phyloP scores from a whole-genome alignment of 768 basidiomycete genomes.

The Cyathus striatus region DNA sequence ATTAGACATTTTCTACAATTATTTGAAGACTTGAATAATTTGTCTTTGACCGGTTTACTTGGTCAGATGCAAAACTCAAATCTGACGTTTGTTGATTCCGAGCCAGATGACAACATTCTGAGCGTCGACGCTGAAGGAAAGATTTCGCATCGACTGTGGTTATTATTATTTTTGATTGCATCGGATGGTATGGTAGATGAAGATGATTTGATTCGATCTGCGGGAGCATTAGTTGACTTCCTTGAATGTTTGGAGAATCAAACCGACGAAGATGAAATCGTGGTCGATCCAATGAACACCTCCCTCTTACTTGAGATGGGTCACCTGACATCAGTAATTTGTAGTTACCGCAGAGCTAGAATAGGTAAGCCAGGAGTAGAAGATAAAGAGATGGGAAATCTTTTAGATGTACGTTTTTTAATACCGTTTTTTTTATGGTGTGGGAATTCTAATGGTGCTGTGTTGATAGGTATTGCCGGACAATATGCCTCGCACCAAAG shows the following conservation, averaged over 20 bases:
- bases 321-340: conserved; percentile 21
- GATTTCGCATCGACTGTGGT: conserved; percentile 47
- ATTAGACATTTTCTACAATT: neutral
- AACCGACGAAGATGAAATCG: conserved; percentile 2
- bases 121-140: conserved; percentile 46
- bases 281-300: neutral
- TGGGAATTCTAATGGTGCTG: conserved; percentile 4
- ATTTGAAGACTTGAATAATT: neutral
- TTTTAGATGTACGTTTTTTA: conserved; percentile 28
- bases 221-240: neutral
- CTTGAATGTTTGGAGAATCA: conserved; percentile 6
- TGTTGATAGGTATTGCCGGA: conserved; percentile 29
- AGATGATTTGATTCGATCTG: neutral
- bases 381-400: conserved; percentile 23
- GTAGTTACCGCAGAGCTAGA: conserved; percentile 20
- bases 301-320: conserved; percentile 7
- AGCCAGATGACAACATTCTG: conserved; percentile 11
- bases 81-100: conserved; percentile 2
- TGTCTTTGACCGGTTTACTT: neutral
- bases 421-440: no score
- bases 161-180: conserved; percentile 14
- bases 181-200: neutral
- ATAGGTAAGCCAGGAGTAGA: conserved; percentile 19
- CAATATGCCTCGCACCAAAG: conserved; percentile 31
- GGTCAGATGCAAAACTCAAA: conserved; percentile 3